phyloP scores from a whole-genome alignment of 352 stramenopile genomes.

The Thalassiosira mediterranea region DNA sequence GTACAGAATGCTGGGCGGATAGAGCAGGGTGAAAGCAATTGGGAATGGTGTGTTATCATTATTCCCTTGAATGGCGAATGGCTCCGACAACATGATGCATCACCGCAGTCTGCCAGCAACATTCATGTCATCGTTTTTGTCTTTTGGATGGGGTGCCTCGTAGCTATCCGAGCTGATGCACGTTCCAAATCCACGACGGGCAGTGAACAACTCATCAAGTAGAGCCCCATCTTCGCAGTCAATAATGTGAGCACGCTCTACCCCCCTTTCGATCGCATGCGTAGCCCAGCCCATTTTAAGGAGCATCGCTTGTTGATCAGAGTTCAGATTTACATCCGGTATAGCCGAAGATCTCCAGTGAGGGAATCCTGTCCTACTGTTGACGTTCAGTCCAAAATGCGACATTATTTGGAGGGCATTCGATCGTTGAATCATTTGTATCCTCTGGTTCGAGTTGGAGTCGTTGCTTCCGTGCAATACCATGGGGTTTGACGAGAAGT shows the following conservation, averaged over 20 bases:
- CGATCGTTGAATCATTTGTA: conserved; percentile 61
- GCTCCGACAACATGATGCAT: too few relatives aligned
- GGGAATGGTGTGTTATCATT: too few relatives aligned
- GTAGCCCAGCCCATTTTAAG: conserved; percentile 72
- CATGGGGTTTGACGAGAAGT: conserved; percentile 67
- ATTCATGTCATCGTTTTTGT: conserved; percentile 64
- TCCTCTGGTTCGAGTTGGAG: conserved; percentile 52
- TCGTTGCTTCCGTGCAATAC: conserved; percentile 59
- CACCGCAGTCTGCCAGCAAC: conserved; percentile 23
- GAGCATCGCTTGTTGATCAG: conserved; percentile 49
- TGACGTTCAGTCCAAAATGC: conserved; percentile 59
- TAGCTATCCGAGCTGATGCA: conserved; percentile 73
- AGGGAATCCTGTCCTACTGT: conserved; percentile 55
- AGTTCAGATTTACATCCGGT: conserved; percentile 10
- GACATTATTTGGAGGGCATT: conserved; percentile 60
- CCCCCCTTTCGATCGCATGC: conserved; percentile 73
- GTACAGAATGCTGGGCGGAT: too few relatives aligned
- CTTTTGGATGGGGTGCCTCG: conserved; percentile 51
- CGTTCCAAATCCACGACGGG: conserved; percentile 62
- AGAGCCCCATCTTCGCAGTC: conserved; percentile 83
- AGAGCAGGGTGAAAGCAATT: too few relatives aligned
- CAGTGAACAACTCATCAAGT: conserved; percentile 94
- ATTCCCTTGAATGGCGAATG: too few relatives aligned
- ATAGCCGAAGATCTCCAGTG: conserved; percentile 22
- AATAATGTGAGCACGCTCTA: conserved; percentile 83